phyloP scores from a whole-genome alignment of 805 yeast species.

The Sungouiozyma intestinalis region DNA sequence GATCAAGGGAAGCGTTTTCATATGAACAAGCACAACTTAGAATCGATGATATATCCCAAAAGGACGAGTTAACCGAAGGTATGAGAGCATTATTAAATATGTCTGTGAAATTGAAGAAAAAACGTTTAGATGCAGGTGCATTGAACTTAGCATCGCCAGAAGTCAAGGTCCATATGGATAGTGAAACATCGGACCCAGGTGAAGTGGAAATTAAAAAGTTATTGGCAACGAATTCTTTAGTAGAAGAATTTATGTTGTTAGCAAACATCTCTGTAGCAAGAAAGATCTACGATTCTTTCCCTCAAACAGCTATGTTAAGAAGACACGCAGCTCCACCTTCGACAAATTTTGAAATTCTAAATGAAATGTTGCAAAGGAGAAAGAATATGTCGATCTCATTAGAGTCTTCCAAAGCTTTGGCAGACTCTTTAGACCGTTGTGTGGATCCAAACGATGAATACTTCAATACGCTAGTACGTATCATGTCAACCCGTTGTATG shows the following conservation, averaged over 20 bases:
- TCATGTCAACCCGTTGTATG: slow-evolving; percentile 98
- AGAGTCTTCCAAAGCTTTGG: slow-evolving; percentile 82
- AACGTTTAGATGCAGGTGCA: slow-evolving; percentile 90
- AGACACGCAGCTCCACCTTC: slow-evolving; percentile 97
- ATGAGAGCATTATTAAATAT: slow-evolving; percentile 71
- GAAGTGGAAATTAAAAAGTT: slow-evolving; percentile 87
- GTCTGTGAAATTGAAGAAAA: slow-evolving; percentile 78
- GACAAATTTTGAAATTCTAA: slow-evolving; percentile 78
- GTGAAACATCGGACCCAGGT: slow-evolving; percentile 93
- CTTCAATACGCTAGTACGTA: slow-evolving; percentile 86
- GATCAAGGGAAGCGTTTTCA: slow-evolving; percentile 88
- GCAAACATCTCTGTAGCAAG: slow-evolving; percentile 95
- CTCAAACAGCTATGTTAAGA: slow-evolving; percentile 97
- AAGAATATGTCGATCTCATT: slow-evolving; percentile 67
- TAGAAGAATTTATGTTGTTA: slow-evolving; percentile 95
- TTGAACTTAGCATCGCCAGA: slow-evolving; percentile 95
- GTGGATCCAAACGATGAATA: slow-evolving; percentile 75
- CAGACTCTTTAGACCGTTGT: slow-evolving; percentile 87
- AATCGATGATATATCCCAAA: slow-evolving; percentile 67
- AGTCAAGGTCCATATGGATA: slow-evolving; percentile 93
- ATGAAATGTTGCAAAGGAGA: slow-evolving; percentile 77
- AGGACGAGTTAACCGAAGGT: slow-evolving; percentile 79
- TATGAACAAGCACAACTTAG: slow-evolving; percentile 88
- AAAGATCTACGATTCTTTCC: slow-evolving; percentile 83
- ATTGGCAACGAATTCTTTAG: slow-evolving; percentile 87